Evolutionary conservation across 352 stramenopile genomes (phyloP), one percentile per base, ranked within the genome.

Genomic region (Albugo candida): DNA sequence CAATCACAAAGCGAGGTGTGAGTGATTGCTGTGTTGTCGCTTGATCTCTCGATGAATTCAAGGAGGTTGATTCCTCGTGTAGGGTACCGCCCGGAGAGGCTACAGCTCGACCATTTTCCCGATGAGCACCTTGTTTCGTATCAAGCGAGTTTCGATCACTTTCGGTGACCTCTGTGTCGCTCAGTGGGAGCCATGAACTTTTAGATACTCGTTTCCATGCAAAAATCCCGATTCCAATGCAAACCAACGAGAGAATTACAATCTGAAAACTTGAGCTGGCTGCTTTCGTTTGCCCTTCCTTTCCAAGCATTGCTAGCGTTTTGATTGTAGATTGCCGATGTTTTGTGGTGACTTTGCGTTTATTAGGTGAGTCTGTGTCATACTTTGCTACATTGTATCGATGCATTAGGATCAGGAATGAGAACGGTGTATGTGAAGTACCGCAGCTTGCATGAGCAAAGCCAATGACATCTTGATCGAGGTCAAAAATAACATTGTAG

Each of bases 401-500:
- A 31, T 31, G 24, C 24, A 8, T 31, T 31, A 31, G 24, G 3
- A 3, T 3, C 3, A 31, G 24, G 24, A 31, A 31, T 31, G 8
- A 8, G 8, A 10, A 31, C 24, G 24, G 3, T 10, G 24, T 31
- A 10, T 31, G 24, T 31, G 8, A 8, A 31, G 8, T 31, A 31
- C 24, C 24, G 24, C 24, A 31, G 24, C 3, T 31, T 8, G 78
- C 73, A 34, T 81, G 61, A 4, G 75, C 78, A 63, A 92, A 92
- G 10, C 73, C 78, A 4, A 92, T 49, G 17, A 71, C 68, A 5
- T 77, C 65, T 51, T 67, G 67, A 41, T 85, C 76, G 27, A 56
- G 53, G 53, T 92, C 78, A 51, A 92, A 92, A 16, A 92, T 78
- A n/a, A 88, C 76, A 24, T 92, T 64, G 8, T 31, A 31, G 24